Evolutionary conservation across 371 early-diverging fungal species (phyloP).

Genomic region (Circinella minor): DNA sequence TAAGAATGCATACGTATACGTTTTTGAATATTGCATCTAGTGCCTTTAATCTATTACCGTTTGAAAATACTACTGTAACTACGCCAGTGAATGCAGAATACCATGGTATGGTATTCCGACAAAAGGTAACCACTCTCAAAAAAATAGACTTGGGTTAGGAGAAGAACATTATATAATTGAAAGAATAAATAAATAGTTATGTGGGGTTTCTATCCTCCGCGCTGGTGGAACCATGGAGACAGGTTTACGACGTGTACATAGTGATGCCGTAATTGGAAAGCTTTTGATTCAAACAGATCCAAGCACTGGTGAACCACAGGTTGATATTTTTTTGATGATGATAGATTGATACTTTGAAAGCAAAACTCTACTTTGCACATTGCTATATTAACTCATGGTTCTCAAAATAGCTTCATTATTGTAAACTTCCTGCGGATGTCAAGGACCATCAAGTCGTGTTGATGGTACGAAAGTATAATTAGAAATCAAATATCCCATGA

Average conservation of each 20-base stretch:
- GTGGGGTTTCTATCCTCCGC: conserved; percentile 87
- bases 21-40: conserved; percentile 22
- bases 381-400: not conserved
- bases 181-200: conserved; percentile 45
- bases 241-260: conserved; percentile 79
- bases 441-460: conserved; percentile 63
- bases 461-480: conserved; percentile 42
- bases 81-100: conserved; percentile 72
- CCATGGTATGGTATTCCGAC: conserved; percentile 53
- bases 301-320: conserved; percentile 79
- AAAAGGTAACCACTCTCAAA: conserved; percentile 37
- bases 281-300: conserved; percentile 87
- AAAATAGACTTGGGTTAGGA: not conserved
- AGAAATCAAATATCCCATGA: too few relatives aligned
- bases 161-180: not conserved
- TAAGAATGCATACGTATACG: too few relatives aligned
- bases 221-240: conserved; percentile 91
- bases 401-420: conserved; percentile 56
- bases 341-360: too few relatives aligned
- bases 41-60: conserved; percentile 71
- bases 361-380: too few relatives aligned
- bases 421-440: conserved; percentile 74
- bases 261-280: conserved; percentile 84
- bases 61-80: conserved; percentile 45
- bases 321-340: conserved; percentile 14